Base-by-base conservation (phyloP, 768 basidiomycete species). In the Russula foetens region DNA sequence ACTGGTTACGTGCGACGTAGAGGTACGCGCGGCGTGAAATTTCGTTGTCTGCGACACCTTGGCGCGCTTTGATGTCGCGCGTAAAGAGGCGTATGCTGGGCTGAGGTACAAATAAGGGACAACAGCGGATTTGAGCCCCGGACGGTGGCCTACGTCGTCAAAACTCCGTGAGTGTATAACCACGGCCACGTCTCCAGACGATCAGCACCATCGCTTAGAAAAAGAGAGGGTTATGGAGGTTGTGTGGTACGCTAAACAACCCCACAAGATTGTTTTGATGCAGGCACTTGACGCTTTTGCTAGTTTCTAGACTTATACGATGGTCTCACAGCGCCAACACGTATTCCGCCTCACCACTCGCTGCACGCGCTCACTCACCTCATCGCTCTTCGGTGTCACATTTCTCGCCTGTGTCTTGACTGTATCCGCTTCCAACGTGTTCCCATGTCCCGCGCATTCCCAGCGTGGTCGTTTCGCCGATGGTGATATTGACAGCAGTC, bases 1-100 rank as follows among this genome's bases (percentile, higher is more conserved):
- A 83, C 70, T 90, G 85, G 75, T 98, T 98, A 61, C 96, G 83
- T 24, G 95, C 93, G 66, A 98, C 89, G 73, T 85, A 93, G 52
- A 98, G 84, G 73, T 96, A 95, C 0, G 96, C 95, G 47, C 92
- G 80, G 21, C 95, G 85, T 29, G 85, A 77, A 49, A 96, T 78
- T 71, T 98, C 96, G 70, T 86, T 85, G 47, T 81, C 81, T 60
- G 76, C 75, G 60, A 92, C 87, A 60, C 84, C 83, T 21, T 80
- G 70, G 53, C 90, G 86, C 24, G 86, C 88, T 67, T 88, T 88
- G 56, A 90, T 82, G 72, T 92, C 90, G 70, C 90, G 84, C 50
- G n/a, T n/a, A n/a, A 90, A 71, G 54, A 92, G 79, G 59, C 79
- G 78, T 57, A 73, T 72, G 65, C 79, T 79, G 49, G 31, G 21